Evolutionary conservation across 495 filamentous ascomycete species (phyloP).

Genomic region (Aspergillus leporis): DNA sequence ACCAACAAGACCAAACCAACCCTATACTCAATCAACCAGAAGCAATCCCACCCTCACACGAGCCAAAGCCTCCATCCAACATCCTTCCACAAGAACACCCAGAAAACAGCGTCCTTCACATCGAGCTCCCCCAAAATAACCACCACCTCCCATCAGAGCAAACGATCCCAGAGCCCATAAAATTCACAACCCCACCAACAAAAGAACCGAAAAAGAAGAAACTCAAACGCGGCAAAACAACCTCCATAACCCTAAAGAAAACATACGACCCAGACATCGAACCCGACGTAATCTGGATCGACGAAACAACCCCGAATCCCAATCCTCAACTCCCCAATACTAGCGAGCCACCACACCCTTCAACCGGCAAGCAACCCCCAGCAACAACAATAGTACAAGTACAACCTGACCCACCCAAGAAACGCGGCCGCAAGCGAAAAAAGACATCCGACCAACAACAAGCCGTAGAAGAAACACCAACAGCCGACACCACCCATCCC

Average conservation of each 20-base stretch:
- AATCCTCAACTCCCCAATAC: background rate
- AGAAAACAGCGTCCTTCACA: background rate
- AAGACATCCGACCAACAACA: constrained; percentile 29
- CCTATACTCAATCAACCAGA: background rate
- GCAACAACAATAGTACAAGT: constrained; percentile 8
- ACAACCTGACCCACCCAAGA: constrained; percentile 31
- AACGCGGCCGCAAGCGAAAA: constrained; percentile 50
- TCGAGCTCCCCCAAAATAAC: background rate
- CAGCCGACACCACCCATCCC: background rate
- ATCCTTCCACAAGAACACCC: background rate
- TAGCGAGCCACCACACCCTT: background rate
- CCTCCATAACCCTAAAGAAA: constrained; percentile 31
- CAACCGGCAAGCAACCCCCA: background rate
- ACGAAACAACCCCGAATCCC: constrained; percentile 22
- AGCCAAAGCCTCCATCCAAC: background rate
- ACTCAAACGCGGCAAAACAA: constrained; percentile 41
- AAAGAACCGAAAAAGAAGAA: constrained; percentile 42
- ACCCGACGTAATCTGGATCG: constrained; percentile 42
- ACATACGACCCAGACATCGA: constrained; percentile 30
- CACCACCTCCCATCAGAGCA: constrained; percentile 11
- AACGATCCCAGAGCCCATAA: background rate
- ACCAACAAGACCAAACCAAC: background rate
- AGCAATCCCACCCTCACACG: background rate
- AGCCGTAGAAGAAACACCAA: constrained; percentile 6
- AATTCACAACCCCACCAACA: constrained; percentile 11